Percentiles rank a stretch among this genome's conserved stretches.
Evolutionary conservation across 371 early-diverging fungal genomes (phyloP).

Genomic region (Mortierella sp.): DNA sequence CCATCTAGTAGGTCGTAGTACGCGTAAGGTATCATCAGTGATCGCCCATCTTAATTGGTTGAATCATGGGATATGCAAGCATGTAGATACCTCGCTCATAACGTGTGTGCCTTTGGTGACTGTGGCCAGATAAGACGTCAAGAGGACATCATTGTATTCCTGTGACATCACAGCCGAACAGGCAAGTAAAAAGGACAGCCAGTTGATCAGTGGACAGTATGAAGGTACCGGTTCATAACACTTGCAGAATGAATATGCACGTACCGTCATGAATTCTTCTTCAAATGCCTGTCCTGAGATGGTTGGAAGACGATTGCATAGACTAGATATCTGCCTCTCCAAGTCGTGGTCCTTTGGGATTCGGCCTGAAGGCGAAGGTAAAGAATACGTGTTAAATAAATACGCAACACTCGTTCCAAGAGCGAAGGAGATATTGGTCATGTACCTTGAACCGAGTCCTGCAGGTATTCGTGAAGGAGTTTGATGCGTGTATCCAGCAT

Average conservation of each 20-base stretch:
- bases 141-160: conserved; percentile 86
- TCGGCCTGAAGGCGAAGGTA: conserved; percentile 9
- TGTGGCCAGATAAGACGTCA: conserved; percentile 79
- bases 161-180: conserved; percentile 28
- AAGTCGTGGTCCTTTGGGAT: conserved; percentile 80
- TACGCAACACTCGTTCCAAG: too few species aligned
- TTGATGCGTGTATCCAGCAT: conserved; percentile 83
- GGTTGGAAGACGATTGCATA: conserved; percentile 79
- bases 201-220: not conserved
- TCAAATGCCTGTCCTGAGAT: conserved; percentile 75
- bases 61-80: too few species aligned
- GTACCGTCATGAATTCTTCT: conserved; percentile 77
- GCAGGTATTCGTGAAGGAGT: conserved; percentile 76
- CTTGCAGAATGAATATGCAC: too few species aligned
- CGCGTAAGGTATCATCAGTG: too few species aligned
- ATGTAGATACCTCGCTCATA: conserved; percentile 70
- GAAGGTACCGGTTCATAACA: too few species aligned
- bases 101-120: conserved; percentile 83
- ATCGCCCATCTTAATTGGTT: too few species aligned
- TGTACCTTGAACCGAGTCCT: conserved; percentile 70
- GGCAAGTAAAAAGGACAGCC: not conserved
- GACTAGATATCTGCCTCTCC: conserved; percentile 80
- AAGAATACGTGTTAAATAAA: not conserved
- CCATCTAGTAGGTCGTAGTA: conserved; percentile 15
- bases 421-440: too few species aligned